Percentiles rank a stretch among this genome's conserved stretches.
These are phyloP conservation scores for Trypanosoma conorhini DNA, from an alignment of 208 protist genomes.

Conservation along the genomic window DNA sequence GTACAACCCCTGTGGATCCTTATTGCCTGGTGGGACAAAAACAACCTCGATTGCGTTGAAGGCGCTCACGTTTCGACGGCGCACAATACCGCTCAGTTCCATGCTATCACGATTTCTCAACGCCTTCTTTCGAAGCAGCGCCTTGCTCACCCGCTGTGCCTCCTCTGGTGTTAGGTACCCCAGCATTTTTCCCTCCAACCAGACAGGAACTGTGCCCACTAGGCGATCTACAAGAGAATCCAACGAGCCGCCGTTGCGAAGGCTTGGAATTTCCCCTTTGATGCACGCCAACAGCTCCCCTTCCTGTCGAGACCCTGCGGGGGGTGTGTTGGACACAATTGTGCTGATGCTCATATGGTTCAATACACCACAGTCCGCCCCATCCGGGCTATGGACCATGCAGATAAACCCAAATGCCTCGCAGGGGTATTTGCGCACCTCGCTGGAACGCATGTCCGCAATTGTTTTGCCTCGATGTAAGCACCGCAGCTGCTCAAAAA, in stretches of 20 bases:
- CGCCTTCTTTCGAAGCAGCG: conserved; percentile 55
- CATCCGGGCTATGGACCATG: conserved; percentile 99
- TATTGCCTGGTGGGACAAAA: conserved; percentile 64
- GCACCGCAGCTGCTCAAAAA: conserved; percentile 98
- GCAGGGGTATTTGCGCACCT: conserved; percentile 98
- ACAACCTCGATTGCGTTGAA: conserved; percentile 83
- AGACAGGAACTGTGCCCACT: conserved; percentile 81
- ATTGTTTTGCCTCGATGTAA: conserved; percentile 99
- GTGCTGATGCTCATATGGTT: conserved; percentile 97
- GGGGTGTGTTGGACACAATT: conserved; percentile 60
- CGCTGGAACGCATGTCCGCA: conserved; percentile 97
- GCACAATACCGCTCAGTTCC: conserved; percentile 62
- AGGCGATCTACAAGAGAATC: conserved; percentile 48
- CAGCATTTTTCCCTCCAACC: conserved; percentile 91
- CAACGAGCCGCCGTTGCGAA: conserved; percentile 42
- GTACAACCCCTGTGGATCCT: conserved; percentile 83
- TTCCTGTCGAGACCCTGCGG: conserved; percentile 18
- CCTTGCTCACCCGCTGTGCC: conserved; percentile 38
- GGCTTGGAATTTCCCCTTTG: conserved; percentile 37
- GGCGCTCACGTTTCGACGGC: conserved; percentile 45
- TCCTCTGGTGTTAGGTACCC: conserved; percentile 77
- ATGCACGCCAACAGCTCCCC: conserved; percentile 45
- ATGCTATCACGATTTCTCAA: conserved; percentile 45
- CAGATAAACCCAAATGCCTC: conserved; percentile 99
- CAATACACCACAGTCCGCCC: conserved; percentile 99